Evolutionary conservation across 352 stramenopile species (phyloP), one percentile per base, ranked within the genome.

Genomic region (Aphanomyces astaci): DNA sequence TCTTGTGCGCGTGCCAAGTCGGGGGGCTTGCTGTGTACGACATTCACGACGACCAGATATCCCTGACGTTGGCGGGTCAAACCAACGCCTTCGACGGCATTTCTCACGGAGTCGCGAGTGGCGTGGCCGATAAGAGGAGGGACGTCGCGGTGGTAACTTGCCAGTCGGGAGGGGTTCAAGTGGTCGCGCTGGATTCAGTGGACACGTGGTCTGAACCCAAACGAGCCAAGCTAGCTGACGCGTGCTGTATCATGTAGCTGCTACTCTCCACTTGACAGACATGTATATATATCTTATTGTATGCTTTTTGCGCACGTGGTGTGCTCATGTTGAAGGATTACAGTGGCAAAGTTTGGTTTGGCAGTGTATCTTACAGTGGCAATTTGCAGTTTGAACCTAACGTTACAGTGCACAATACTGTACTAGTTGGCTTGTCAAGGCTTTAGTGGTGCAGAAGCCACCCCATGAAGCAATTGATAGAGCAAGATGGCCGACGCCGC

Each of bases 401-500:
- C n/a, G n/a, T n/a, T n/a, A n/a, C n/a, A n/a, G n/a, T n/a, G n/a
- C n/a, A n/a, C n/a, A n/a, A n/a, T n/a, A n/a, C n/a, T n/a, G n/a
- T n/a, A n/a, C n/a, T n/a, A n/a, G n/a, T n/a, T n/a, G n/a, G n/a
- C n/a, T n/a, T n/a, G n/a, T n/a, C n/a, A n/a, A n/a, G n/a, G n/a
- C n/a, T n/a, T n/a, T n/a, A n/a, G n/a, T n/a, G n/a, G n/a, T n/a
- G n/a, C n/a, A n/a, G n/a, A n/a, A n/a, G n/a, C n/a, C n/a, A n/a
- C n/a, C n/a, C 84, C 79, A 31, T 87, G 80, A n/a, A 91, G 73
- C 15, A 89, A 75, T 65, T 91, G 79, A 57, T 93, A 91, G 32
- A 93, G 73, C 31, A 93, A 75, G 56, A 93, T 86, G 10, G 80
- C 85, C 1, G 85, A 77, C 0, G 85, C 85, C 11, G 90, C 85